Evolutionary conservation across 805 yeast genomes (phyloP).

Genomic region (Yarrowia sp.): DNA sequence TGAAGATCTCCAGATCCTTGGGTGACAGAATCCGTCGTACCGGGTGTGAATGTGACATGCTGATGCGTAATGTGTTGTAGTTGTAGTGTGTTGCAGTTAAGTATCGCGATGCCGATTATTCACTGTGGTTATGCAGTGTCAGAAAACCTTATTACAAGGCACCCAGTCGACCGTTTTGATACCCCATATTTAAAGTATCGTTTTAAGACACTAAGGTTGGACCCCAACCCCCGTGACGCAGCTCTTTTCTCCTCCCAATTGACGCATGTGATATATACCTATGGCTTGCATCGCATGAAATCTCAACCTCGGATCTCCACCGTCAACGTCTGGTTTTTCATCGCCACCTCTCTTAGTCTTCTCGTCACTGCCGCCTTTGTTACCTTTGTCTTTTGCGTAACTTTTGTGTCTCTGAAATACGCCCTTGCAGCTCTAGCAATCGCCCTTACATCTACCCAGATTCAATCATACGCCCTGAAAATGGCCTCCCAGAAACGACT

Average conservation of each 20-base stretch:
- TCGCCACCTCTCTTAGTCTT: neutral
- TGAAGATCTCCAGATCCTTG: conserved; percentile 64
- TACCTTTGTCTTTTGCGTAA: neutral
- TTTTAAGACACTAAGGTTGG: neutral
- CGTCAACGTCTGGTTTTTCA: neutral
- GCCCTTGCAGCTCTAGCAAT: neutral
- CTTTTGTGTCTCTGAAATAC: neutral
- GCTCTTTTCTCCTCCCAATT: conserved; percentile 10
- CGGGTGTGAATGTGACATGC: conserved; percentile 20
- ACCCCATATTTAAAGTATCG: neutral
- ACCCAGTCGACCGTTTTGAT: neutral
- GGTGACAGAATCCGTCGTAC: conserved; percentile 47
- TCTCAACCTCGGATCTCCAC: conserved; percentile 21
- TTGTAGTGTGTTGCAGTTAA: neutral
- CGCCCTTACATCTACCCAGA: neutral
- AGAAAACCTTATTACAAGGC: neutral
- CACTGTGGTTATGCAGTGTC: conserved; percentile 3
- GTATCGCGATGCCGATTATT: neutral
- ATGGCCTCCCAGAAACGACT: conserved; percentile 33
- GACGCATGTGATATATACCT: conserved; percentile 17
- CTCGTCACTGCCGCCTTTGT: conserved; percentile 8
- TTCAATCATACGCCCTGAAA: neutral
- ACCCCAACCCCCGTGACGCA: neutral
- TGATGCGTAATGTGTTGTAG: neutral
- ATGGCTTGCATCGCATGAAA: conserved; percentile 24